Percentiles rank a stretch among this genome's conserved stretches.
Evolutionary conservation across 345 rosid genomes (phyloP).

Genomic region (Chamaenerion angustifolium): DNA sequence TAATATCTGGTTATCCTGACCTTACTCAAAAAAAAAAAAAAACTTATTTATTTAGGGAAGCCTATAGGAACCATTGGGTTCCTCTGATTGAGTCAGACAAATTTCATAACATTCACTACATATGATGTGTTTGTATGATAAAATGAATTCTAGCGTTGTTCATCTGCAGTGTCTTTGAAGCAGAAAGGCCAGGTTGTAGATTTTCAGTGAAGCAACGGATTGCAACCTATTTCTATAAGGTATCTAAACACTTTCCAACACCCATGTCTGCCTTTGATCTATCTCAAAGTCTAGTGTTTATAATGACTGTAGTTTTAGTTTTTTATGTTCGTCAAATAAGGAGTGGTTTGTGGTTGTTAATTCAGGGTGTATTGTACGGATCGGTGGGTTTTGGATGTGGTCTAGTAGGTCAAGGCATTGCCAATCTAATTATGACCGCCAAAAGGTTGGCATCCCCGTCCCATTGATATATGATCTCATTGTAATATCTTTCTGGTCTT

Average conservation of each 20-base stretch:
- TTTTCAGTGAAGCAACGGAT: conserved; percentile 55
- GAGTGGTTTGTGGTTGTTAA: conserved; percentile 4
- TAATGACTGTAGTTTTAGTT: too few relatives aligned
- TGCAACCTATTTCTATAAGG: conserved; percentile 72
- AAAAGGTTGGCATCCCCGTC: conserved; percentile 36
- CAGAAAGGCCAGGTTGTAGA: conserved; percentile 70
- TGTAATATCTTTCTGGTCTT: not conserved
- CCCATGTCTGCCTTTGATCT: not conserved
- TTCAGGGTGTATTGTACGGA: conserved; percentile 74
- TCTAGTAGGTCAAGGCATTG: conserved; percentile 83
- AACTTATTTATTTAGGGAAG: not conserved
- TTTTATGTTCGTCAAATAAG: too few relatives aligned
- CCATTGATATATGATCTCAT: not conserved
- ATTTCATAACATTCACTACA: not conserved
- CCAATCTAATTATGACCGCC: conserved; percentile 86
- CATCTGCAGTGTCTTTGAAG: conserved; percentile 61
- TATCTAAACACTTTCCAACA: conserved; percentile 4
- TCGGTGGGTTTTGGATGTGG: conserved; percentile 92
- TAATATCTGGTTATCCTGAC: not conserved
- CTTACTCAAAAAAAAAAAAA: not conserved
- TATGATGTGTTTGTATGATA: not conserved
- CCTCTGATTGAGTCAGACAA: too few relatives aligned
- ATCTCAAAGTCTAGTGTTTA: too few relatives aligned
- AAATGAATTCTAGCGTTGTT: conserved; percentile 1
- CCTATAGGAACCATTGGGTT: too few relatives aligned